Percentiles rank a stretch among this genome's conserved stretches.
phyloP scores from a whole-genome alignment of 1,139 yeast species.

The Debaryomyces udenii region DNA sequence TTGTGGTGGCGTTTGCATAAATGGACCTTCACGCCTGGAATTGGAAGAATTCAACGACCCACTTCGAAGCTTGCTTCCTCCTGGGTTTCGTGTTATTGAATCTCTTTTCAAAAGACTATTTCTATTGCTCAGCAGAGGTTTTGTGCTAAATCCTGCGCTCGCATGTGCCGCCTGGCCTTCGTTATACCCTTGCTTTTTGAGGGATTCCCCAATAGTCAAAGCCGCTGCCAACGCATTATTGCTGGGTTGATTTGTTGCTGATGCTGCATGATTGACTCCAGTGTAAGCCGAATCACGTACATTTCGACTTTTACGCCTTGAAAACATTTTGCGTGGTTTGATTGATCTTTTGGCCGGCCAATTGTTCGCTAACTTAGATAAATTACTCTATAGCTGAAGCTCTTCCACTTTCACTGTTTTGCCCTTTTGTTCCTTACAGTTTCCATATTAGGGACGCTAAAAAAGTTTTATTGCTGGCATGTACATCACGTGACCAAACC shows the following conservation, averaged over 20 bases:
- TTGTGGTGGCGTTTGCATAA: slow-evolving; percentile 5
- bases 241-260: slow-evolving; percentile 39
- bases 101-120: slow-evolving; percentile 22
- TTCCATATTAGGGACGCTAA: slow-evolving; percentile 7
- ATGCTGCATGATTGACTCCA: slow-evolving; percentile 46
- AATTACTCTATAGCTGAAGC: background rate
- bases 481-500: slow-evolving; percentile 8
- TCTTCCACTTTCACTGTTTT: slow-evolving; percentile 4
- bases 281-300: slow-evolving; percentile 43
- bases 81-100: slow-evolving; percentile 9
- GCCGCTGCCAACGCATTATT: slow-evolving; percentile 52
- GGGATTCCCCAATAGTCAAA: slow-evolving; percentile 42
- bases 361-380: background rate
- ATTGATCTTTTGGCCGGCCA: background rate
- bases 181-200: slow-evolving; percentile 16
- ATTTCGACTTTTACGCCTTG: slow-evolving; percentile 38
- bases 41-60: slow-evolving; percentile 20
- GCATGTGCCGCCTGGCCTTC: background rate
- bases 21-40: slow-evolving; percentile 10
- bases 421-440: slow-evolving; percentile 6
- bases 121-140: slow-evolving; percentile 13
- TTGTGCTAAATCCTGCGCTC: background rate
- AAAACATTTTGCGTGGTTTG: slow-evolving; percentile 28
- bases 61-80: slow-evolving; percentile 14
- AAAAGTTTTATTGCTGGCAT: slow-evolving; percentile 8